Evolutionary conservation across 2,329 filamentous ascomycete species (phyloP).

Genomic region (Eurotiales sp.): DNA sequence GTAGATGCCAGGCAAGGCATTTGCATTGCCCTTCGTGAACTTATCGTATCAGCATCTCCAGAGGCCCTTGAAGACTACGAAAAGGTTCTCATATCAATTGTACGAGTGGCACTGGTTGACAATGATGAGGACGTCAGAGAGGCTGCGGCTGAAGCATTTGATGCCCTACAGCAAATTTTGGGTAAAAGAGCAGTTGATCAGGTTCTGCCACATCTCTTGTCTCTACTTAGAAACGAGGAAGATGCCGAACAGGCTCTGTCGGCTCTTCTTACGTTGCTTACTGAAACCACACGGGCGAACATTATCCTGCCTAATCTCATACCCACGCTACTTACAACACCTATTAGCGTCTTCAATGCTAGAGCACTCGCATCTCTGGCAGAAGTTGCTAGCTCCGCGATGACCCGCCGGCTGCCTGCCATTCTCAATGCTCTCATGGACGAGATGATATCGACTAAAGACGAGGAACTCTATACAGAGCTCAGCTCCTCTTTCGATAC

Average conservation of each 20-base stretch:
- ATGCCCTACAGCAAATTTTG: conserved; percentile 86
- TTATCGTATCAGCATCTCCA: conserved; percentile 82
- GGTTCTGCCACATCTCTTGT: conserved; percentile 87
- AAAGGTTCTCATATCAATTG: conserved; percentile 89
- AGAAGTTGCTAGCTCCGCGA: conserved; percentile 81
- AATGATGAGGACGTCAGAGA: conserved; percentile 86
- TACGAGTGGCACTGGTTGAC: conserved; percentile 88
- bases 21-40: conserved; percentile 89
- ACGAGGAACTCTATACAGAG: conserved; percentile 70
- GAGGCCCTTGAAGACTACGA: conserved; percentile 93
- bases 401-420: conserved; percentile 83
- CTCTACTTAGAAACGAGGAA: conserved; percentile 77
- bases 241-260: conserved; percentile 89
- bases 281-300: conserved; percentile 88
- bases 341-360: conserved; percentile 92
- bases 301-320: conserved; percentile 96
- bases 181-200: conserved; percentile 95
- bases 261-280: conserved; percentile 88
- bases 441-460: conserved; percentile 70
- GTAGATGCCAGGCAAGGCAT: conserved; percentile 95
- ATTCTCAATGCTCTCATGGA: conserved; percentile 95
- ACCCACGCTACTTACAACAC: conserved; percentile 82
- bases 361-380: conserved; percentile 89
- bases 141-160: conserved; percentile 94
- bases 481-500: conserved; percentile 80